A percentile compares a stretch with the other conserved stretches of the same genome.
phyloP scores from a whole-genome alignment of 192 early-diverging fungal species.

The Backusella westeae region DNA sequence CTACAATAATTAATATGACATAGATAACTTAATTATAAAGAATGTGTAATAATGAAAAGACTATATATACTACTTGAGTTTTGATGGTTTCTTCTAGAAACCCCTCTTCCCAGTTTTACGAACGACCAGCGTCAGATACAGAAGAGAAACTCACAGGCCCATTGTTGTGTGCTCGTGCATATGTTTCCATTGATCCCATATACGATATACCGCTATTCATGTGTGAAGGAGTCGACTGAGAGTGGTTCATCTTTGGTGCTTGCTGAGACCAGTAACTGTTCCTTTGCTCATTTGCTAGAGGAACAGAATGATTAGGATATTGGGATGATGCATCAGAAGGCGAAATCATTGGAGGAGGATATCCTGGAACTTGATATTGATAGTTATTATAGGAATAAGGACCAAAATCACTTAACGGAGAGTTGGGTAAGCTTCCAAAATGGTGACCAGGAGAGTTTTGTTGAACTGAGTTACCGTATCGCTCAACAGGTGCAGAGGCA shows the following conservation, averaged over 20 bases:
- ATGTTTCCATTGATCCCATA: neutral
- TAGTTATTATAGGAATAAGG: conserved; percentile 12
- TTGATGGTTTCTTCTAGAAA: neutral
- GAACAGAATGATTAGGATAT: conserved; percentile 3
- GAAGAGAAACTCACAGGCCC: neutral
- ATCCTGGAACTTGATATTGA: neutral
- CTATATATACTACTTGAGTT: neutral
- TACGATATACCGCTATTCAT: neutral
- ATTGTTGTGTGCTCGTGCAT: neutral
- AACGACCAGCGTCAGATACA: neutral
- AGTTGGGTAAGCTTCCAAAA: conserved; percentile 16
- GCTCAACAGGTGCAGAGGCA: neutral
- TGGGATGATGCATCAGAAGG: neutral
- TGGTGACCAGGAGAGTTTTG: neutral
- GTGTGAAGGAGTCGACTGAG: neutral
- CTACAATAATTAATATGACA: neutral
- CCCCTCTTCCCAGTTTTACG: neutral
- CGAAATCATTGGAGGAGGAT: neutral
- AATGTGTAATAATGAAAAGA: neutral
- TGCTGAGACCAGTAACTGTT: neutral
- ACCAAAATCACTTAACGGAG: conserved; percentile 11
- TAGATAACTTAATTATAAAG: neutral
- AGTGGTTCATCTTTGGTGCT: neutral
- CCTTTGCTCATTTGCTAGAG: neutral
- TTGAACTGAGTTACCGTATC: neutral